Evolutionary conservation across 2,329 filamentous ascomycete genomes (phyloP), one percentile per base, ranked within the genome.

Genomic region (Phialemoniopsis sp.): DNA sequence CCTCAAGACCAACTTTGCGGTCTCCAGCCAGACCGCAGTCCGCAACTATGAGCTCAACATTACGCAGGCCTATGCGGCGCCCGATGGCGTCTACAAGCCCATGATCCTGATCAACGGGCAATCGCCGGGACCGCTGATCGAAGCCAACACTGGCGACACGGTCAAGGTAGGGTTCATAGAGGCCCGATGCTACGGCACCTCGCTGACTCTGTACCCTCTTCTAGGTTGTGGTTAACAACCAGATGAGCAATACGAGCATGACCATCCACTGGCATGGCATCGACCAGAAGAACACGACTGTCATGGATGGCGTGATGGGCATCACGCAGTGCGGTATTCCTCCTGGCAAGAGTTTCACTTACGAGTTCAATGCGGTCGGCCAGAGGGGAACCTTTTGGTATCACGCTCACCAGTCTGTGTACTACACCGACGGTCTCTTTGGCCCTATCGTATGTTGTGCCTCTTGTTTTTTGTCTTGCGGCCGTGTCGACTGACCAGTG

Each of bases 211-310:
- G 4, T 13, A 15, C 21, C 10, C 6, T 26, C 21, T 10, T 19
- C 13, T 28, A 41, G 39, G 34, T 44, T 10, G 17, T 34, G 4
- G 64, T 72, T 5, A 52, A 58, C 37, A 71, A 71, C 49, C 46
- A 46, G 8, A 57, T 68, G 49, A 21, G 46, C 13, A 51, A 58
- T 29, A 46, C 46, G 35, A 62, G 55, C 39, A 78, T 82, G 3
- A 72, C 72, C 34, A 65, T 87, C 13, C 83, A 87, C 51, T 87
- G 81, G 63, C 83, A 87, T 51, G 83, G 83, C 14, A 66, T 87
- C 45, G 78, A 76, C 49, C 80, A 85, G 58, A 75, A 74, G 46
- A 75, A 76, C 29, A 77, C 76, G 1, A 79, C 70, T 15, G 71
- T 76, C 45, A 83, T 85, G 78, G 83, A 87, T 49, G 83, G 83